phyloP scores from a whole-genome alignment of 83 land plant species.

The Isoetes engelmannii region DNA sequence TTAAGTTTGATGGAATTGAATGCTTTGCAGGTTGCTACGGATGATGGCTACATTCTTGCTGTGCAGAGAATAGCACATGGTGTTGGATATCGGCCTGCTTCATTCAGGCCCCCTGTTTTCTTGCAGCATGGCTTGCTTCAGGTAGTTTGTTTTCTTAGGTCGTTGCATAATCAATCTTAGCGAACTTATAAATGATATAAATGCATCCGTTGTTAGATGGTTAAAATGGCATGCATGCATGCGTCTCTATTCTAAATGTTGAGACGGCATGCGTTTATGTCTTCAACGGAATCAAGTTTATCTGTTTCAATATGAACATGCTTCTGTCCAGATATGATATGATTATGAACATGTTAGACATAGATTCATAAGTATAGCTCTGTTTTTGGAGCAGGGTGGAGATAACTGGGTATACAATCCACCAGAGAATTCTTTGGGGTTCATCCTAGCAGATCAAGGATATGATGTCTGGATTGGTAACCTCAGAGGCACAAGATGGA shows the following conservation, averaged over 20 bases:
- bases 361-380: no score
- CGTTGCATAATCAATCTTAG: no score
- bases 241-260: no score
- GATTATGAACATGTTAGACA: no score
- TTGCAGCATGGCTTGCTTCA: not conserved
- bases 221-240: no score
- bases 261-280: no score
- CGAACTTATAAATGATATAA: no score
- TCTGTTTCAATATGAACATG: no score
- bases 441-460: slow-evolving; percentile 15
- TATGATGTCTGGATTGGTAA: slow-evolving; percentile 24
- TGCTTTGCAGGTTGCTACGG: not conserved
- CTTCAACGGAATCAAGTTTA: no score
- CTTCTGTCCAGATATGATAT: no score
- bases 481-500: slow-evolving; percentile 7
- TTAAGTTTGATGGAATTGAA: no score
- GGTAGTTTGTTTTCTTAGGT: not conserved
- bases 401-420: slow-evolving; percentile 14
- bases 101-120: not conserved
- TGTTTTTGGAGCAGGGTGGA: slow-evolving; percentile 10
- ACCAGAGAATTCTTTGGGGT: slow-evolving; percentile 10
- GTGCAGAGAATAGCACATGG: slow-evolving; percentile 1
- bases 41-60: not conserved
- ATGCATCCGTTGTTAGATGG: no score
- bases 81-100: not conserved